A percentile compares a stretch with the other conserved stretches of the same genome.
Evolutionary conservation across 225 moss, liverwort and hornwort species (phyloP).

Genomic region (Marchantia polymorpha): DNA sequence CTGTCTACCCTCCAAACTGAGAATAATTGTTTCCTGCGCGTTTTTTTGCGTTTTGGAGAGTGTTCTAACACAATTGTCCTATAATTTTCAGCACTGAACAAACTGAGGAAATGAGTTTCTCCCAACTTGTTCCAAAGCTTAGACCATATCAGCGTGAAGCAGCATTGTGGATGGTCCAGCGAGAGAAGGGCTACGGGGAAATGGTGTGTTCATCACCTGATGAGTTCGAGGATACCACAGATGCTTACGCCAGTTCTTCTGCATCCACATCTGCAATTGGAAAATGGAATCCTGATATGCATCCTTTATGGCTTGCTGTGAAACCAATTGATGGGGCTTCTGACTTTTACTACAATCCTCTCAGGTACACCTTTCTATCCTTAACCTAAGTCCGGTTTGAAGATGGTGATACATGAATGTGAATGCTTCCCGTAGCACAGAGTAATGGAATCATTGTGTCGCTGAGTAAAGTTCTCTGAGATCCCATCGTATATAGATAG

Average conservation of each 20-base stretch:
- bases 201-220: conserved; percentile 12
- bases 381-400: neutral
- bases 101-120: conserved; percentile 59
- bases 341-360: conserved; percentile 82
- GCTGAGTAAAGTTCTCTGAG: no score
- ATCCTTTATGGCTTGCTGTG: conserved; percentile 81
- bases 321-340: conserved; percentile 59
- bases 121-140: conserved; percentile 76
- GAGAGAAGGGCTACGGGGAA: conserved; percentile 59
- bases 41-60: neutral
- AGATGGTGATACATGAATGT: no score
- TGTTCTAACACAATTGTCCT: conserved; percentile 6
- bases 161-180: conserved; percentile 96
- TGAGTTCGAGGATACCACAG: neutral
- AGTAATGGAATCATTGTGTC: no score
- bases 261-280: conserved; percentile 13
- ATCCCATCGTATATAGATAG: no score
- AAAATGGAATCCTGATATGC: conserved; percentile 34
- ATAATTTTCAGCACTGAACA: conserved; percentile 58
- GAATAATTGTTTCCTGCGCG: no score
- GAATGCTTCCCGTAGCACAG: no score
- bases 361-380: conserved; percentile 50
- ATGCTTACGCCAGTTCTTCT: neutral
- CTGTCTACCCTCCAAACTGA: neutral
- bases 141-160: conserved; percentile 96